Base-by-base conservation (phyloP, 225 moss, liverwort and hornwort species). In the Antitrichia curtipendula region DNA sequence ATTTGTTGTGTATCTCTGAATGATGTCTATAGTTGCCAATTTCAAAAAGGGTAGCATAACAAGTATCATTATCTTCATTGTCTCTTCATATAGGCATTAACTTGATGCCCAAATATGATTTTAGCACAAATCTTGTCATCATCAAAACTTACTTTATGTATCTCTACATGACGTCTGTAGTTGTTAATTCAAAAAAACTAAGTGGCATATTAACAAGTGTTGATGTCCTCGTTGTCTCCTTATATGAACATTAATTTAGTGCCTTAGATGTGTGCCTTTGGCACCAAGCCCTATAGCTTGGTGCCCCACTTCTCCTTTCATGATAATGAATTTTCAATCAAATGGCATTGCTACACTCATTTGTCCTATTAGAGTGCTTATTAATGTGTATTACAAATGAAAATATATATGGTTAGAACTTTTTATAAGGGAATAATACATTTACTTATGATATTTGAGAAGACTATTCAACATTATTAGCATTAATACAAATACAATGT, bases 1-100 rank as follows among this genome's bases (percentile, higher is more conserved):
- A 27, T 1, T 16, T 43, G 9, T 71, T 16, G 3, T 4, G 0
- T 27, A 71, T 43, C 0, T 71, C 3, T 9, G 27, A 9, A 71
- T 43, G 43, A 72, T 5, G 5, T 5, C 5, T 10, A 4, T 28
- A 72, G 9, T 7, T 0, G 2, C 23, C 13, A 38, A 68, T 68
- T 68, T 68, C 4, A 22, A 68, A 68, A 68, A 38, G 0, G 8
- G 12, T 38, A n/a, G 7, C 13, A 68, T 38, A 68, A 8, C 4
- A 27, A 10, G 6, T 43, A 72, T 28, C 28, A 6, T 45, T 72
- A 6, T 28, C 28, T 45, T 6, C 6, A 45, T 45, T 45, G 4
- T 28, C 10, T 41, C 4, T 0, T 38, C 7, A 7, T 28, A 10
- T 17, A 6, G 16, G 4, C 2, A 29, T 11, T 28, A 27, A 6